Percentiles rank a stretch among this genome's conserved stretches.
Conservation (phyloP, 176 grass and related monocot genomes). For the Carex cristatella region DNA sequence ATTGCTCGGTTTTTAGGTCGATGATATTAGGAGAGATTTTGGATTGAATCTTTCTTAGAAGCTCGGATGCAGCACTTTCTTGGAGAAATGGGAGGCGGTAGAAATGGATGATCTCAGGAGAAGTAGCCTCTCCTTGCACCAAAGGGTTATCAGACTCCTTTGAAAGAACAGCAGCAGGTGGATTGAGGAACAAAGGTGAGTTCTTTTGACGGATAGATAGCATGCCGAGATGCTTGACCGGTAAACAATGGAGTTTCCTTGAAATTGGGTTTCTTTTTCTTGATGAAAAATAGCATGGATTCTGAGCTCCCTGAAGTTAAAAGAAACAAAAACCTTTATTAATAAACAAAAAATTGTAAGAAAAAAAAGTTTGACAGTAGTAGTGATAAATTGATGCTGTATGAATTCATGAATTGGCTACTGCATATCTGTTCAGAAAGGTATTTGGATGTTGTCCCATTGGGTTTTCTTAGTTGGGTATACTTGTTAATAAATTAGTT, state of each 20-base stretch:
- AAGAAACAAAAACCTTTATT: no score
- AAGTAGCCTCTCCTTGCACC: constrained; percentile 15
- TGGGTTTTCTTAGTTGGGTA: no score
- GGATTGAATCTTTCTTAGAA: constrained; percentile 60
- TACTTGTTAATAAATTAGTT: no score
- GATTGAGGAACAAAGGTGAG: background rate
- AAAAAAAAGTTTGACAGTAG: no score
- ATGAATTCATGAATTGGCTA: no score
- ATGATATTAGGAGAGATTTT: constrained; percentile 64
- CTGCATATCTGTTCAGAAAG: no score
- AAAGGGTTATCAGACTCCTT: constrained; percentile 37
- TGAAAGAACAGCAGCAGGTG: constrained; percentile 29
- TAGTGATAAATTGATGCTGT: no score
- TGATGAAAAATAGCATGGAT: no score
- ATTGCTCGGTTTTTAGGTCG: constrained; percentile 62
- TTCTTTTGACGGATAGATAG: constrained; percentile 27
- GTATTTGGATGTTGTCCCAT: no score
- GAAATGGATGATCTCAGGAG: constrained; percentile 57
- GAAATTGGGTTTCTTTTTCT: no score
- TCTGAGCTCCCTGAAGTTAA: no score
- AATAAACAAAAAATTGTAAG: no score
- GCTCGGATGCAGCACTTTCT: constrained; percentile 45
- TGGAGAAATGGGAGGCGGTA: constrained; percentile 70
- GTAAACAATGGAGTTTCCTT: constrained; percentile 11
- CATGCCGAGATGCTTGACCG: constrained; percentile 19